Base-by-base conservation (phyloP, 164 flowering plant species). In the Berberis vulgaris region DNA sequence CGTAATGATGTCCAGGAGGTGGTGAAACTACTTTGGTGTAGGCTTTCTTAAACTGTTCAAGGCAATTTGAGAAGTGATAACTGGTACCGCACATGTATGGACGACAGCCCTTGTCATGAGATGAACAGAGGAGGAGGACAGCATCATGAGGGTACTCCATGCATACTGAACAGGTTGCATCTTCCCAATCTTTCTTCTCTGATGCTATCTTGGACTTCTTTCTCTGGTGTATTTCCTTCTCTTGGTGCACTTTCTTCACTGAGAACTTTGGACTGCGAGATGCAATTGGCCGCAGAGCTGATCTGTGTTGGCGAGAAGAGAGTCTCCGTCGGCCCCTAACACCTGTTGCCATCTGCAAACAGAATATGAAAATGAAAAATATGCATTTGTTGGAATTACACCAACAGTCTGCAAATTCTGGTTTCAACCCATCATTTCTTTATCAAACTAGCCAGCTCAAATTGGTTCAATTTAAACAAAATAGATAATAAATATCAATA, bases 81-180 rank as follows among this genome's bases (percentile, higher is more conserved):
- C 86, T 82, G 49, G 91, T 86, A 49, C 81, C 91, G 60, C 91
- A 86, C 91, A 86, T 86, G 69, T 82, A 83, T 41, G 88, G 91
- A 26, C 85, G 86, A 65, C 91, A 86, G 45, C 91, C 91, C 78
- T 86, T 82, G 72, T 82, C 81, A 59, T 86, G 79, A 8, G 88
- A 86, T 8, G 91, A 86, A 65, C 91, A 86, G 26, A 86, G 86
- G 54, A 86, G 84, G 56, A 86, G 88, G 50, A 86, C 91, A 49
- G 86, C 88, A 74, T 83, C 83, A 65, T 86, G 91, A 13, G 91
- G 91, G 66, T 60, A 82, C 67, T 86, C 91, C 84, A 86, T 79
- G 75, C 91, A 86, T 38, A 86, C 91, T 1, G 91, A 83, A 72
- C 91, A 86, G 8, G 73, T 81, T 9, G 82, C 82, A 71, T 79